A percentile compares a stretch with the other conserved stretches of the same genome.
Conservation (phyloP, 257 asterid genomes). For the Rubia yunnanensis region DNA sequence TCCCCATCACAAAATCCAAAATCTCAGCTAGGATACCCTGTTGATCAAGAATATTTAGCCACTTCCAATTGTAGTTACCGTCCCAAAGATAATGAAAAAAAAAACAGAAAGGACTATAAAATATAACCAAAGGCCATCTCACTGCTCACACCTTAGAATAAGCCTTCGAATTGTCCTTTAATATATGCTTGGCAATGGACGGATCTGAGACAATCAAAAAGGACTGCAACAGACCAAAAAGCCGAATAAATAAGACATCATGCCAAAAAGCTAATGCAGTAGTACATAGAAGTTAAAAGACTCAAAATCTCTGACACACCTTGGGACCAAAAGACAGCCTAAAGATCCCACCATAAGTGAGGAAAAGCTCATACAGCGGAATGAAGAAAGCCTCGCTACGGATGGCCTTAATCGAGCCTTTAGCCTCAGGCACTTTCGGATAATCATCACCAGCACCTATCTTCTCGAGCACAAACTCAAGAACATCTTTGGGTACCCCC, state of each 20-base stretch:
- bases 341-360: constrained; percentile 81
- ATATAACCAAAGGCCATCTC: neutral
- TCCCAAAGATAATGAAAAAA: neutral
- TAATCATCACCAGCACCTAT: constrained; percentile 34
- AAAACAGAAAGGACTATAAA: constrained; percentile 4
- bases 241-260: constrained; percentile 13
- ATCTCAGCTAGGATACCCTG: constrained; percentile 98
- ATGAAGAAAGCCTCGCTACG: constrained; percentile 73
- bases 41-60: neutral
- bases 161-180: constrained; percentile 74
- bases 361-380: constrained; percentile 79
- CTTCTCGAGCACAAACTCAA: constrained; percentile 44
- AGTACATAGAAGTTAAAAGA: constrained; percentile 3
- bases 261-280: neutral
- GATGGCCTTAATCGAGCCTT: constrained; percentile 55
- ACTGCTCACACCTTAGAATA: constrained; percentile 68
- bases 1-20: constrained; percentile 95
- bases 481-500: constrained; percentile 61
- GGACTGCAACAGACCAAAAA: constrained; percentile 51
- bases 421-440: constrained; percentile 77
- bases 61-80: neutral
- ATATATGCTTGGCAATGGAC: constrained; percentile 71
- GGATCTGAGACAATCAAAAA: constrained; percentile 93
- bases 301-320: constrained; percentile 32
- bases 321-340: constrained; percentile 91